Evolutionary conservation across 208 protist genomes (phyloP).

Genomic region (Trypanosoma cruzi): DNA sequence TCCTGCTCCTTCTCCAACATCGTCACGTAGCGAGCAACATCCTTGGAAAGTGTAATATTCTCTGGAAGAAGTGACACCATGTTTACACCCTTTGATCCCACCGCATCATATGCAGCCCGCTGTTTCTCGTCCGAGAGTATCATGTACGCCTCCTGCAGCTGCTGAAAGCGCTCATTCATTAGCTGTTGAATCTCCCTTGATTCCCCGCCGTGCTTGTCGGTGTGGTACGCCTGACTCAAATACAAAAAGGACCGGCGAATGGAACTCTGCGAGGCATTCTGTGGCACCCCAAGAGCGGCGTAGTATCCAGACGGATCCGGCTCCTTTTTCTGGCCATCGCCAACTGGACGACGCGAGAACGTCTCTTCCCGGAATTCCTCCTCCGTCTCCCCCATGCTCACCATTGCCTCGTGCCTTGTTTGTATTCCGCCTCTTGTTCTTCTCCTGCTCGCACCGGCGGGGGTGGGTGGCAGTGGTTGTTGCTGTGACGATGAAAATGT

Average conservation of each 20-base stretch:
- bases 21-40: slow-evolving; percentile 60
- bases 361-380: slow-evolving; percentile 15
- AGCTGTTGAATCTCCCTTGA: slow-evolving; percentile 39
- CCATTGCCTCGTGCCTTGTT: too few species aligned
- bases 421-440: too few species aligned
- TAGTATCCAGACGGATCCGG: slow-evolving; percentile 81
- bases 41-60: slow-evolving; percentile 33
- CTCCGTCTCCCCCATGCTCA: not conserved
- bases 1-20: slow-evolving; percentile 66
- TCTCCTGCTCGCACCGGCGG: too few species aligned
- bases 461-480: too few species aligned
- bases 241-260: slow-evolving; percentile 79
- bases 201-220: slow-evolving; percentile 73
- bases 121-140: slow-evolving; percentile 74
- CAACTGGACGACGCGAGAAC: not conserved
- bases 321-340: not conserved
- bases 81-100: slow-evolving; percentile 44
- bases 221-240: slow-evolving; percentile 86
- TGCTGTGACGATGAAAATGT: too few species aligned
- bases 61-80: slow-evolving; percentile 64
- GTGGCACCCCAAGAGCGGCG: slow-evolving; percentile 58
- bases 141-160: slow-evolving; percentile 79
- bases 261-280: slow-evolving; percentile 49
- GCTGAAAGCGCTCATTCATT: slow-evolving; percentile 84
- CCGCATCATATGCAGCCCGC: slow-evolving; percentile 79